phyloP scores from a whole-genome alignment of 2,329 filamentous ascomycete species.

The Fusarium nelsonii region DNA sequence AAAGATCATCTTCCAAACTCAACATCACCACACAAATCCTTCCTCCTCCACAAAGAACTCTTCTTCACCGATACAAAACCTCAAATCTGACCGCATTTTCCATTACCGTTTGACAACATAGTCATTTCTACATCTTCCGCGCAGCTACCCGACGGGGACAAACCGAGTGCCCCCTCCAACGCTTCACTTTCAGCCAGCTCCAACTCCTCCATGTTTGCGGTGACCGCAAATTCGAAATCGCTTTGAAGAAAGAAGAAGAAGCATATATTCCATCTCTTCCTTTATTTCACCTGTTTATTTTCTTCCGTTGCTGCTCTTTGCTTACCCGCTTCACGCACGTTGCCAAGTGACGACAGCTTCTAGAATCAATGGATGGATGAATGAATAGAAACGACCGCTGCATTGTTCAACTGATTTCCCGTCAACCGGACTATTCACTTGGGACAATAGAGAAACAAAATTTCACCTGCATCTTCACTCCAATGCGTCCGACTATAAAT shows the following conservation, averaged over 20 bases:
- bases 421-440: conserved; percentile 5
- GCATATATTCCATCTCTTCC: background rate
- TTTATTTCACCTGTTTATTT: background rate
- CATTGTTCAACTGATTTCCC: conserved; percentile 20
- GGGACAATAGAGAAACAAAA: conserved; percentile 19
- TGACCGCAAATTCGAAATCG: background rate
- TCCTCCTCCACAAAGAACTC: background rate
- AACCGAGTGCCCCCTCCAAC: conserved; percentile 10
- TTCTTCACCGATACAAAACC: background rate
- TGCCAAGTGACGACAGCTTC: conserved; percentile 17
- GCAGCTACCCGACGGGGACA: conserved; percentile 34
- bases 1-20: background rate
- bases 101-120: conserved; percentile 9
- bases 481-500: conserved; percentile 25
- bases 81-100: conserved; percentile 17
- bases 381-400: conserved; percentile 19
- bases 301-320: background rate
- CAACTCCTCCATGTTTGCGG: conserved; percentile 1
- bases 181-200: conserved; percentile 1
- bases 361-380: conserved; percentile 19
- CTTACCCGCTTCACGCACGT: conserved; percentile 8
- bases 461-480: conserved; percentile 3
- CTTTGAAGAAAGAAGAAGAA: background rate
- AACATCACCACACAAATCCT: background rate
- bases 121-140: background rate